Evolutionary conservation across 2,329 filamentous ascomycete genomes (phyloP).

Genomic region (Phaeomoniella chlamydospora): DNA sequence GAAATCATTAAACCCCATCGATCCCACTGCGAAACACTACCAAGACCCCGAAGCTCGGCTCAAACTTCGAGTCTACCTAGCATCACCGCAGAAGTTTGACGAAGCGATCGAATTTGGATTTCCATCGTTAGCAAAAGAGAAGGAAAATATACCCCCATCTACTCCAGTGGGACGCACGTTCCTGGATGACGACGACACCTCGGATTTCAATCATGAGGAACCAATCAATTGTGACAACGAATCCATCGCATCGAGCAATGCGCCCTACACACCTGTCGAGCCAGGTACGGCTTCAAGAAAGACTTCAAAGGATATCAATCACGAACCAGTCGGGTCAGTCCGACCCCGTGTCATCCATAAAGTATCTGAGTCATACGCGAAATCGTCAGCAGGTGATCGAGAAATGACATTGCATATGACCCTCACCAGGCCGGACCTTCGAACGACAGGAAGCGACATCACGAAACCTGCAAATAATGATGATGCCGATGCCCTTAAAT

Average conservation of each 20-base stretch:
- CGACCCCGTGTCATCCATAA: slow-evolving; percentile 5
- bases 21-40: slow-evolving; percentile 67
- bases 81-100: slow-evolving; percentile 87
- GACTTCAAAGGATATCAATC: neutral
- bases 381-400: slow-evolving; percentile 45
- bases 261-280: slow-evolving; percentile 5
- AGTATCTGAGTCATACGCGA: slow-evolving; percentile 25
- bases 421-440: slow-evolving; percentile 74
- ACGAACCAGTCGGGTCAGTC: slow-evolving; percentile 4
- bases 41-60: slow-evolving; percentile 77
- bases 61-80: slow-evolving; percentile 73
- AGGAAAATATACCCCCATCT: slow-evolving; percentile 23
- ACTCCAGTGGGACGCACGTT: slow-evolving; percentile 35
- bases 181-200: slow-evolving; percentile 27
- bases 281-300: neutral
- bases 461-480: slow-evolving; percentile 57
- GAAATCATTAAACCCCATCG: slow-evolving; percentile 40
- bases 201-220: slow-evolving; percentile 12
- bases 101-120: slow-evolving; percentile 92
- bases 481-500: slow-evolving; percentile 37
- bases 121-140: slow-evolving; percentile 34
- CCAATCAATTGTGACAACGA: slow-evolving; percentile 10
- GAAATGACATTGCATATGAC: slow-evolving; percentile 98
- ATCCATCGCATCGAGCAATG: slow-evolving; percentile 13
- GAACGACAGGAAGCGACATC: slow-evolving; percentile 48